phyloP scores from a whole-genome alignment of 148 eudicot species.

The Chenopodium album region DNA sequence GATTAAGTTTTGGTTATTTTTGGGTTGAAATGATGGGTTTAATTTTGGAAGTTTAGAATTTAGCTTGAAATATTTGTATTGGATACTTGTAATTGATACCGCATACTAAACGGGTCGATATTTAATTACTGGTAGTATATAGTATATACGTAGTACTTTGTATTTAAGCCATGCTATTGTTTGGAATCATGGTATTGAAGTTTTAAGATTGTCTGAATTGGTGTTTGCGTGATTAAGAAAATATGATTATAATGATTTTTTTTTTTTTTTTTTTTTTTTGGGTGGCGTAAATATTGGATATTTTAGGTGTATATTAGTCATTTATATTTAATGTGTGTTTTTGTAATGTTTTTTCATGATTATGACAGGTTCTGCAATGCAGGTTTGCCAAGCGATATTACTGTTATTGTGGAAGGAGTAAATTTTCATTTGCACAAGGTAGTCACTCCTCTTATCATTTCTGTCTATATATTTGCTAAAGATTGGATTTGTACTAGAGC shows the following conservation, averaged over 20 bases:
- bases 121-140: too few relatives aligned
- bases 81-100: neutral
- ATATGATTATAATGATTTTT: neutral
- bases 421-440: conserved; percentile 93
- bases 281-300: neutral
- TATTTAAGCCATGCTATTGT: too few relatives aligned
- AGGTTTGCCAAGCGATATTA: conserved; percentile 79
- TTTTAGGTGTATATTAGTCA: neutral
- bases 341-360: conserved; percentile 38
- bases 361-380: conserved; percentile 84
- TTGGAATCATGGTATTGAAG: too few relatives aligned
- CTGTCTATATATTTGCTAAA: neutral
- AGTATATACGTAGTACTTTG: too few relatives aligned
- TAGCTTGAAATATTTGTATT: neutral
- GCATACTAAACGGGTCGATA: too few relatives aligned
- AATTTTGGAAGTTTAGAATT: neutral
- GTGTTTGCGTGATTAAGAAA: neutral
- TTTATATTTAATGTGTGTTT: neutral
- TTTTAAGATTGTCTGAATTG: too few relatives aligned
- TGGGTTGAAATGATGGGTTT: conserved; percentile 19
- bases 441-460: conserved; percentile 7
- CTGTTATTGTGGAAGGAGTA: conserved; percentile 51
- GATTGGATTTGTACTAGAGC: neutral
- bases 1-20: neutral
- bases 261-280: neutral